Base-by-base conservation (phyloP, 345 rosid species). In the Moricandia moricandioides region DNA sequence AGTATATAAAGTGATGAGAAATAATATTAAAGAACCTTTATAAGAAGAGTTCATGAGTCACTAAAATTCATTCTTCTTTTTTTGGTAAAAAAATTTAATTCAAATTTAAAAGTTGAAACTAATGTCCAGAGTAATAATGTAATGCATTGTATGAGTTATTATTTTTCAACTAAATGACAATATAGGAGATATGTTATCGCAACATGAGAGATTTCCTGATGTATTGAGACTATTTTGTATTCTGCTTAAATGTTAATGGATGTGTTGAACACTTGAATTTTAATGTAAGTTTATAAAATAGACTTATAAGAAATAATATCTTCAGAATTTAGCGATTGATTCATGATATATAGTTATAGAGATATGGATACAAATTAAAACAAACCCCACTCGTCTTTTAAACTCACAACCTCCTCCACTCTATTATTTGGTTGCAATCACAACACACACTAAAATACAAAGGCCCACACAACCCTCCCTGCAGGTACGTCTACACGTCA, bases 371-470 rank as follows among this genome's bases (percentile, higher is more conserved):
- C 21, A 12, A 60, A 45, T 45, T 1, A 45, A 37, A 62, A 54
- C 37, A 70, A 69, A 62, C 70, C 70, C 58, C 70, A 76, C 74
- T n/a, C 11, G 1, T 55, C 14, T 76, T 69, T 40, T 69, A 63
- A 76, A 54, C 75, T 69, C 70, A 69, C 64, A 39, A 76, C 79
- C 29, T 66, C 70, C 79, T 6, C 21, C 55, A 27, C 69, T 76
- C 74, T 76, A 62, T 76, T 62, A 62, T 61, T 76, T 76, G 33
- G 79, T 69, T 76, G 70, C 70, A 76, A 76, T 70, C 64, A 62
- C 65, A 69, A 24, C 70, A 30, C 70, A 30, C 70, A 69, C 65
- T 55, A 69, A 62, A 76, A 69, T 27, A 76, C 70, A 62, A 52
- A 62, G 58, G 14, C 70, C 79, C 65, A 69, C 65, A 69, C 70